Base-by-base conservation (phyloP, 2,329 filamentous ascomycete species). In the Hypoxylon sp. region DNA sequence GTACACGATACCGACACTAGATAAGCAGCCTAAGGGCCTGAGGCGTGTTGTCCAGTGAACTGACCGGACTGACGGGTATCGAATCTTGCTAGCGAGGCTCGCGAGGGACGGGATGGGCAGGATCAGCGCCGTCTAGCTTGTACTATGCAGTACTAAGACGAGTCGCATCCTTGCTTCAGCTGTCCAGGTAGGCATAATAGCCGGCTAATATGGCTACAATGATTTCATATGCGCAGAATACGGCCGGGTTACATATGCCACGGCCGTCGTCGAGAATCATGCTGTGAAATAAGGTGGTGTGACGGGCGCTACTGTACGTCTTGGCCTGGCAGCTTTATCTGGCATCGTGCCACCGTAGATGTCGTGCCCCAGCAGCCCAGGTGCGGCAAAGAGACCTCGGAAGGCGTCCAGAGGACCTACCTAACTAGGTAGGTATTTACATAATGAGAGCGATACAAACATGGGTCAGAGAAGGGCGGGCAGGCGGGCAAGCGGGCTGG, bases 251-350 rank as follows among this genome's bases (percentile, higher is more conserved):
- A 17, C 38, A 42, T 42, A n/a, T n/a, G n/a, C n/a, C n/a, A n/a
- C n/a, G n/a, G n/a, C n/a, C n/a, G n/a, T n/a, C n/a, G n/a, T n/a
- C n/a, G n/a, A n/a, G n/a, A n/a, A n/a, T n/a, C 27, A 31, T 41
- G 46, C 27, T 48, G 23, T 55, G 50, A 37, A 48, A 47, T 48
- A 17, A 50, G 15, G 48, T 48, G n/a, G 61, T 62, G 52, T 48
- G 29, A 59, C 58, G 20, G 31, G 15, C 37, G 38, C 51, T 64
- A 53, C 56, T 62, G 59, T 56, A 17, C 58, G 52, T 60, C 57
- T 63, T 49, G 45, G 53, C 41, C 41, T 58, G 54, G 29, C 57
- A 49, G 48, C 57, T 54, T 33, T 58, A 63, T 64, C 61, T 67
- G 41, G 60, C 60, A 59, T 65, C 47, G 61, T 61, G 38, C 20